phyloP scores from a whole-genome alignment of 208 protist genomes.

The Leishmania arabica region DNA sequence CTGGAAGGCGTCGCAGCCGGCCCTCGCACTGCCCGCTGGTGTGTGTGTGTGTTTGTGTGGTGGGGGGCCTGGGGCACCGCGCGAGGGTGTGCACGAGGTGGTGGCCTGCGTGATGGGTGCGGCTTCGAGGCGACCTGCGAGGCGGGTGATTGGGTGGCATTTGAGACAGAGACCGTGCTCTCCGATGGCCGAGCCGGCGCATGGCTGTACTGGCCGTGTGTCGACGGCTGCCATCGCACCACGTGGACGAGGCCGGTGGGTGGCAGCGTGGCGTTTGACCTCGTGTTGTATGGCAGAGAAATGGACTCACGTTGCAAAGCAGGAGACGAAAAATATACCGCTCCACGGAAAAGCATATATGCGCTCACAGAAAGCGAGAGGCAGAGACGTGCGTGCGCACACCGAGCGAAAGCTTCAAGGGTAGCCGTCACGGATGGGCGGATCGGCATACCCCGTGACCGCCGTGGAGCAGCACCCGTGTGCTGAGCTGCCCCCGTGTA shows the following conservation, averaged over 20 bases:
- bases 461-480: neutral
- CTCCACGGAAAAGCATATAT: neutral
- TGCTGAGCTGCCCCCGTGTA: neutral
- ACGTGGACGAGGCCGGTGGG: neutral
- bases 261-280: neutral
- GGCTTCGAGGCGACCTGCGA: neutral
- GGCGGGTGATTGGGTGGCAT: neutral
- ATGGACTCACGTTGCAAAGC: neutral
- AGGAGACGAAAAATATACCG: neutral
- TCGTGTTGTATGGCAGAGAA: neutral
- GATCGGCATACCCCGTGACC: neutral
- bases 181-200: no score
- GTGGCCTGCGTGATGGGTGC: neutral
- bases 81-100: no score
- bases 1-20: neutral
- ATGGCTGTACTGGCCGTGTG: no score
- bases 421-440: neutral
- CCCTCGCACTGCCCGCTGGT: neutral
- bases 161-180: neutral
- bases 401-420: neutral
- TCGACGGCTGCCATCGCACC: no score
- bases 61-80: neutral
- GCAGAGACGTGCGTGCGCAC: neutral
- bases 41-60: neutral
- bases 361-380: neutral